Conservation (phyloP, 2,329 filamentous ascomycete genomes). For the Chrysosporium keratinophilum region DNA sequence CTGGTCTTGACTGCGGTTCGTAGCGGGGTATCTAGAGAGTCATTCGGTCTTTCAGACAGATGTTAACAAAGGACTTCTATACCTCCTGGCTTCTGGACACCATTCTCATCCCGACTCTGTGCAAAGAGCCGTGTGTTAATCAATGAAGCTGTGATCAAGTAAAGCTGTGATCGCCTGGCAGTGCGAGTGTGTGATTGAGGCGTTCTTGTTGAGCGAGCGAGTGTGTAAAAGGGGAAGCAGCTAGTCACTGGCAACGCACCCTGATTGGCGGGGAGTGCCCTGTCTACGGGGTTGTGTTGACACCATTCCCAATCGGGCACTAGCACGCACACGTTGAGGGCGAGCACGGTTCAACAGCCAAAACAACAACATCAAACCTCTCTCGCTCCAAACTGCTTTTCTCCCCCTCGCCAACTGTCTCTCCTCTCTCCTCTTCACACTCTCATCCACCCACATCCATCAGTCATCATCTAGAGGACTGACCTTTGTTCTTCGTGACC, state of each 20-base stretch:
- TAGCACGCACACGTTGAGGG: conserved; percentile 17
- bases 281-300: conserved; percentile 7
- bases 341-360: conserved; percentile 7
- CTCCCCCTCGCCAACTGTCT: neutral
- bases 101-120: no score
- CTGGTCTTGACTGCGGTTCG: no score
- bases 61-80: no score
- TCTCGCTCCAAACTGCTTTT: neutral
- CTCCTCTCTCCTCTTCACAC: neutral
- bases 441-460: neutral
- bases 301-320: conserved; percentile 12
- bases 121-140: neutral
- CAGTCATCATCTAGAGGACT: neutral
- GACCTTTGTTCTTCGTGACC: neutral
- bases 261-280: conserved; percentile 3
- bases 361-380: conserved; percentile 8
- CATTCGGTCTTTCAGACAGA: no score
- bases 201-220: neutral
- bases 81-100: no score
- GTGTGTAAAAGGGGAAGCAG: neutral
- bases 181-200: neutral
- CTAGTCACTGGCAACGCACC: neutral
- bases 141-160: neutral
- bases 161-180: neutral
- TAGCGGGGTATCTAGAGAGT: no score